Conservation (phyloP, 495 filamentous ascomycete species). For the Trichocladium antarcticum region DNA sequence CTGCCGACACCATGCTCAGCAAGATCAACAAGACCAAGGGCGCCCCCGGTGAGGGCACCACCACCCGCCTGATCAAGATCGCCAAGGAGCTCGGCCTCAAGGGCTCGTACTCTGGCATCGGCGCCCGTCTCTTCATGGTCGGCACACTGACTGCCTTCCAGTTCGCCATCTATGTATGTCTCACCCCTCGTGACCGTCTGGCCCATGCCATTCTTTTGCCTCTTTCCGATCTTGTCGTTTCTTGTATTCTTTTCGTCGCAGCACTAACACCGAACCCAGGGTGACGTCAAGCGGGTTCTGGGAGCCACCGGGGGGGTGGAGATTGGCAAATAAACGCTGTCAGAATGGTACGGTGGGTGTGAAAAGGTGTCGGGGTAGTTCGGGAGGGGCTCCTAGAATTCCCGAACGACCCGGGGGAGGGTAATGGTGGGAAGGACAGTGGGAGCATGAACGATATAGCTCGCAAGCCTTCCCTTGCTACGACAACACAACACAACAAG, state of each 20-base stretch:
- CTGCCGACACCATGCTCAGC: constrained; percentile 96
- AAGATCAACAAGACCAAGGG: constrained; percentile 99
- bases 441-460: no score
- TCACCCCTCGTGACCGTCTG: no score
- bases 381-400: no score
- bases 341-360: no score
- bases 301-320: constrained; percentile 72
- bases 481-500: no score
- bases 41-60: constrained; percentile 87
- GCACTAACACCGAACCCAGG: background rate
- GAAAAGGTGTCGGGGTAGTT: no score
- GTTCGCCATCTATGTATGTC: constrained; percentile 74
- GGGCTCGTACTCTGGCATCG: constrained; percentile 84
- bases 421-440: no score
- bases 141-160: constrained; percentile 76
- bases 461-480: no score
- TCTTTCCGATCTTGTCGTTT: background rate
- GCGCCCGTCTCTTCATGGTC: constrained; percentile 81
- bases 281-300: constrained; percentile 33
- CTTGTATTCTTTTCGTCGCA: background rate
- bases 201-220: background rate
- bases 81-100: constrained; percentile 83
- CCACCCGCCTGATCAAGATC: constrained; percentile 87
- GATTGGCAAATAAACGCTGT: constrained; percentile 49
- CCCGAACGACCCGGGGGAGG: no score